phyloP scores from a whole-genome alignment of 1,284 basidiomycete genomes.

The Pyrrhoderma lamaoense region DNA sequence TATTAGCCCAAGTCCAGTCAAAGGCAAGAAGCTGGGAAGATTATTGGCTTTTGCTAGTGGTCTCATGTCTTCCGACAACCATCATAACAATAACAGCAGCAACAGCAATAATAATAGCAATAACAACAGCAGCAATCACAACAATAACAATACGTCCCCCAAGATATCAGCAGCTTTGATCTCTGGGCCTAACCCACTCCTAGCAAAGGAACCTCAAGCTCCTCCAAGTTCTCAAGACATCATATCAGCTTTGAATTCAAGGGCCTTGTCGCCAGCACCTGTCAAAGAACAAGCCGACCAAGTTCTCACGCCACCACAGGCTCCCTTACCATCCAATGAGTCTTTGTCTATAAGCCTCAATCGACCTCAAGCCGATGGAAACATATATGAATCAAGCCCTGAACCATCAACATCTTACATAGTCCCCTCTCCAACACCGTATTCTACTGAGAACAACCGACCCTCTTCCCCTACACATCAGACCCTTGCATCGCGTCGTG shows the following conservation, averaged over 20 bases:
- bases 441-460: background rate
- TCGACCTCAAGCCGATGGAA: too few species aligned
- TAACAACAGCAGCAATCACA: too few species aligned
- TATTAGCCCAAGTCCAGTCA: background rate
- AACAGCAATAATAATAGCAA: too few species aligned
- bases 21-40: constrained; percentile 67
- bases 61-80: background rate
- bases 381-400: too few species aligned
- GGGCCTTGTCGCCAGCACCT: background rate
- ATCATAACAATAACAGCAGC: too few species aligned
- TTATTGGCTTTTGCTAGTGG: background rate
- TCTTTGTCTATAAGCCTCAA: too few species aligned
- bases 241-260: constrained; percentile 5
- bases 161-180: constrained; percentile 9
- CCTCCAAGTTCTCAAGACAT: constrained; percentile 10
- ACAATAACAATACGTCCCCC: background rate
- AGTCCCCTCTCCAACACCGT: background rate
- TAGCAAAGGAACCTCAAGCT: background rate
- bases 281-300: background rate
- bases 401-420: background rate
- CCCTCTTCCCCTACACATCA: background rate
- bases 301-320: background rate
- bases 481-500: background rate
- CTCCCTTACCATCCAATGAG: too few species aligned
- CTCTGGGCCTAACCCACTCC: constrained; percentile 13